These are phyloP conservation scores for Linnemannia exigua DNA, from an alignment of 192 early-diverging fungal genomes.

Conservation along the genomic window DNA sequence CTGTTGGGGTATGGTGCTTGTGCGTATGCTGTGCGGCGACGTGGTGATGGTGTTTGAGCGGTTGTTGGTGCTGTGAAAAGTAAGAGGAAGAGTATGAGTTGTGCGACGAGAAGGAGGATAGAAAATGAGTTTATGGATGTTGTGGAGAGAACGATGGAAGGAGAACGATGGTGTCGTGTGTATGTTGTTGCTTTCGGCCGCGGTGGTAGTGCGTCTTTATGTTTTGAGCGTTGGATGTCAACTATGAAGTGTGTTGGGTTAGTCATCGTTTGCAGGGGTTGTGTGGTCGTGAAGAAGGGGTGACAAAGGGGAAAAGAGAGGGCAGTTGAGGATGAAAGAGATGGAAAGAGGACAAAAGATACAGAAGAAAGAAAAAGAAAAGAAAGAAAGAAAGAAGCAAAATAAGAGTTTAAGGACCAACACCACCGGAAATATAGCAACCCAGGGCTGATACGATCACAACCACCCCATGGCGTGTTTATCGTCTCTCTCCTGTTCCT, in stretches of 20 bases:
- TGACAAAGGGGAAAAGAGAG: background rate
- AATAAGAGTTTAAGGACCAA: too few relatives aligned
- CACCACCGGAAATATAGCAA: background rate
- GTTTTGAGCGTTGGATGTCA: background rate
- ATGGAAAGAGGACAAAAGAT: conserved; percentile 7
- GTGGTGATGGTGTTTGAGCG: background rate
- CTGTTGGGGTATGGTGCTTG: background rate
- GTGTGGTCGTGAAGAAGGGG: background rate
- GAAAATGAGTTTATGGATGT: background rate
- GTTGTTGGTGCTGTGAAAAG: background rate
- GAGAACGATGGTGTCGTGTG: background rate
- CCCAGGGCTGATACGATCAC: background rate
- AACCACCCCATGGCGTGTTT: too few relatives aligned
- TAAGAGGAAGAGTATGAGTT: background rate
- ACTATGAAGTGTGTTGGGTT: too few relatives aligned
- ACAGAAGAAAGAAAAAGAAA: conserved; percentile 11
- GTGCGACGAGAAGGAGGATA: background rate
- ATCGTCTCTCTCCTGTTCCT: too few relatives aligned
- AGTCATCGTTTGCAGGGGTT: background rate
- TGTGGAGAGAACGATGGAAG: background rate
- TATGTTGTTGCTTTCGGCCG: background rate
- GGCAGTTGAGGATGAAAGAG: too few relatives aligned
- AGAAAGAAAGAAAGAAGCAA: background rate
- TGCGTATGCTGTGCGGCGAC: background rate
- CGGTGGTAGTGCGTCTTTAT: background rate